These are phyloP conservation scores for Coniophora puteana DNA, from an alignment of 1,284 basidiomycete genomes.

Conservation along the genomic window DNA sequence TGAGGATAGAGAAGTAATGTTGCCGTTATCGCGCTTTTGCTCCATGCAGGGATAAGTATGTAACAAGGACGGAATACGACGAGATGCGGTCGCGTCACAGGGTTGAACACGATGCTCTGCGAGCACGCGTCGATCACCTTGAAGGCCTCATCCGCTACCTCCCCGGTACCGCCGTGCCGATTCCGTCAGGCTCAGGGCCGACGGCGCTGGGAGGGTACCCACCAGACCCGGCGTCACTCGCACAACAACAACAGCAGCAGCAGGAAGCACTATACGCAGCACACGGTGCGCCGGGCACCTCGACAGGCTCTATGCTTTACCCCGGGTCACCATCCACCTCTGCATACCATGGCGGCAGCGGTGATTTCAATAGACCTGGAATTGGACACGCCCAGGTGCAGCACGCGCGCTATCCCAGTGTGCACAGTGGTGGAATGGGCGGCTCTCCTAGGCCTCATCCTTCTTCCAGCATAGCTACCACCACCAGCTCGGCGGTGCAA, in stretches of 20 bases:
- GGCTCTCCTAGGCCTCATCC: slow-evolving; percentile 17
- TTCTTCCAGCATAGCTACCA: slow-evolving; percentile 23
- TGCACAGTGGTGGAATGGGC: no score
- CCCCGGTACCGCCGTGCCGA: slow-evolving; percentile 21
- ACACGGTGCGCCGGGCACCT: no score
- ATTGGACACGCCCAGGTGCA: no score
- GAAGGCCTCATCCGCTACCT: no score
- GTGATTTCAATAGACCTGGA: no score
- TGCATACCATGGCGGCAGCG: no score
- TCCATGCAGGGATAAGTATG: slow-evolving; percentile 55
- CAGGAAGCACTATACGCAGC: no score
- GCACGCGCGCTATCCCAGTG: no score
- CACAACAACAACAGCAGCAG: no score
- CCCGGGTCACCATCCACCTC: no score
- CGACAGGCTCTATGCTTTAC: slow-evolving; percentile 24
- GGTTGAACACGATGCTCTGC: slow-evolving; percentile 49
- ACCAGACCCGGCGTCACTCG: no score
- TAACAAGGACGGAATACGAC: slow-evolving; percentile 49
- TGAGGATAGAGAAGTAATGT: slow-evolving; percentile 6
- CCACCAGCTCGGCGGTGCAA: no score
- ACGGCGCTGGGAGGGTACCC: slow-evolving; percentile 25
- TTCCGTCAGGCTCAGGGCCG: slow-evolving; percentile 29
- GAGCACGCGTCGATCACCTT: slow-evolving; percentile 34
- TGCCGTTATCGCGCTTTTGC: slow-evolving; percentile 9
- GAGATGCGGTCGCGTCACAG: slow-evolving; percentile 38